Base-by-base conservation (phyloP, 2,329 filamentous ascomycete species). In the Leptosphaerulina australis region DNA sequence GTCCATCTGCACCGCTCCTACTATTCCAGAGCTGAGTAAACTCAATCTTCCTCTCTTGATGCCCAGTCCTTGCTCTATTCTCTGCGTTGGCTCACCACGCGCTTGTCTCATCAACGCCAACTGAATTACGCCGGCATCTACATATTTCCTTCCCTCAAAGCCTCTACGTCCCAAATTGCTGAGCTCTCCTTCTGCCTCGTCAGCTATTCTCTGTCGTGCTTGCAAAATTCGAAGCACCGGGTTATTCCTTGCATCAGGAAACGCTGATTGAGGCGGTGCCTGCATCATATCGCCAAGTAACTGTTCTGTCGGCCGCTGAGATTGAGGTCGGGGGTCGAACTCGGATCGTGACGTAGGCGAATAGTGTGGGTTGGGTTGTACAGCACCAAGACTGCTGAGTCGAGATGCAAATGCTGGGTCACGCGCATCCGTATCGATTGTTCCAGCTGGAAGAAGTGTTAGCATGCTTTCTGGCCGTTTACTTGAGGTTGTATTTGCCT, bases 401-500 rank as follows among this genome's bases (percentile, higher is more conserved):
- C 91, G 95, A 68, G 84, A 87, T 79, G 92, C 88, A 83, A 80
- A 93, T 64, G 81, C 76, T 1, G 83, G 83, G 64, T 86, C 83
- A 50, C 78, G 79, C 47, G 77, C 83, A 64, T 87, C 84, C 62
- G 83, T 76, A 59, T 85, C 81, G 55, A 86, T 80, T 39, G 79
- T 81, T 81, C 21, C 12, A 31, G 14, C 14, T 50, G 9, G 1
- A 3, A 2, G n/a, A 21, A 5, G 12, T 10, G 41, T 59, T 26
- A 58, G 33, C 26, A 25, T 11, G 1, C 5, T 8, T 11, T 5
- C 3, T 7, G 21, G 9, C 3, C 15, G n/a, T 18, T n/a, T n/a
- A 2, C 2, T n/a, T 14, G 21, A 2, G 0, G 3, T n/a, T 11
- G 18, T 34, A 17, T 52, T 25, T 68, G 76, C 75, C 67, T 67